Evolutionary conservation across 345 rosid species (phyloP).

Genomic region (Mallotus nudiflorus): DNA sequence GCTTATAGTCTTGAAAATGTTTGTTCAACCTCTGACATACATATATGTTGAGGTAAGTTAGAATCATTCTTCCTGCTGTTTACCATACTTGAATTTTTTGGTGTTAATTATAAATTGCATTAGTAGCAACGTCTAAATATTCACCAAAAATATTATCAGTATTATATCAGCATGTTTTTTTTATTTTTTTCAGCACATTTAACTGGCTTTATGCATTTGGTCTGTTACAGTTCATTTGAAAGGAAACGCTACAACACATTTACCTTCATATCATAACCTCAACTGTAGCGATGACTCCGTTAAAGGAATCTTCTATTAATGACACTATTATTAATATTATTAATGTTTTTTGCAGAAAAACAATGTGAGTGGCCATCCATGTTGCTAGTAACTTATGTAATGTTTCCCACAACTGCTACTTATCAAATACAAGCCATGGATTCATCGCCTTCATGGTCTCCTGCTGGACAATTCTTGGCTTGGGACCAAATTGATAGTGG

Average conservation of each 20-base stretch:
- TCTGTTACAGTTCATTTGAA: too few relatives aligned
- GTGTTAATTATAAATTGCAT: too few relatives aligned
- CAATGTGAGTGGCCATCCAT: neutral
- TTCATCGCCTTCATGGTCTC: neutral
- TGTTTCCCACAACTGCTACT: neutral
- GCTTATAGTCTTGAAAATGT: neutral
- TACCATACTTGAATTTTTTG: neutral
- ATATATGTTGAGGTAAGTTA: neutral
- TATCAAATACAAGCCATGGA: neutral
- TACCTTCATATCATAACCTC: neutral
- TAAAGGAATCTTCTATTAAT: neutral
- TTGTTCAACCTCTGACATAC: neutral
- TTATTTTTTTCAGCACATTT: too few relatives aligned
- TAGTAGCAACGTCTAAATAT: too few relatives aligned
- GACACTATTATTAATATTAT: too few relatives aligned
- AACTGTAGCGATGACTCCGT: too few relatives aligned
- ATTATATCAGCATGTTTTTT: too few relatives aligned
- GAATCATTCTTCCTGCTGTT: neutral
- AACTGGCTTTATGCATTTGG: too few relatives aligned
- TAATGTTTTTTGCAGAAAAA: neutral
- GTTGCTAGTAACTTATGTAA: neutral
- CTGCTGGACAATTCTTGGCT: neutral
- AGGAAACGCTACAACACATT: too few relatives aligned
- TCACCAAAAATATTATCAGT: too few relatives aligned
- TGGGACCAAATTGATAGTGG: neutral